Evolutionary conservation across 2,329 filamentous ascomycete genomes (phyloP), one percentile per base, ranked within the genome.

Genomic region (Didymella sp.): DNA sequence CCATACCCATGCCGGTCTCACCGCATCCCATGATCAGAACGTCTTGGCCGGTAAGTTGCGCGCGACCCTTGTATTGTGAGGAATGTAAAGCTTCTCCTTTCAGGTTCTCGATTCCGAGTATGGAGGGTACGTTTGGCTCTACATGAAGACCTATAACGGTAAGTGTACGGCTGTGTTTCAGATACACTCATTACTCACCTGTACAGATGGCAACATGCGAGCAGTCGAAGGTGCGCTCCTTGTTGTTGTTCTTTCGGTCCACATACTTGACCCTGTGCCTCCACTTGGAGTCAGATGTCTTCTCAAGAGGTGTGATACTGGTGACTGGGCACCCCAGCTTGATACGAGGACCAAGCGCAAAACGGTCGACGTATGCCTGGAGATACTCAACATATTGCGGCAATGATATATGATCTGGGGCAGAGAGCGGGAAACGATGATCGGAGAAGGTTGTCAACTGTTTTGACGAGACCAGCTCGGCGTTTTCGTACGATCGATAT

Each of bases 361-460:
- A 73, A 9, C 55, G 60, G 24, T 69, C 60, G n/a, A 70, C 66
- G 35, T 73, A 73, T 12, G 60, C 63, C 15, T 58, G 62, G 25
- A 74, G 58, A 27, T 73, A 74, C 3, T 69, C 64, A 21, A 74
- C 71, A 53, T 74, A 73, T 49, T 72, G 66, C 1, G 68, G 70
- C 17, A 73, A 54, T 2, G 70, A 70, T 25, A 73, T 70, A 43
- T 72, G 69, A 46, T 74, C 70, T 7, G 80, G 76, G 1, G 74
- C 74, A 9, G 79, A 73, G 1, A 70, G 46, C 1, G 78, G 69
- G 2, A 79, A 73, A 1, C 81, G 76, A 56, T 80, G 81, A 60
- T 83, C 81, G 1, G 81, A 83, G 59, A 83, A 84, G 17, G 78
- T 71, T 0, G 81, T 83, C 8, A 84, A 72, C 40, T 82, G 80